Conservation (phyloP, 1,284 basidiomycete species). For the Laetiporus sulphureus region DNA sequence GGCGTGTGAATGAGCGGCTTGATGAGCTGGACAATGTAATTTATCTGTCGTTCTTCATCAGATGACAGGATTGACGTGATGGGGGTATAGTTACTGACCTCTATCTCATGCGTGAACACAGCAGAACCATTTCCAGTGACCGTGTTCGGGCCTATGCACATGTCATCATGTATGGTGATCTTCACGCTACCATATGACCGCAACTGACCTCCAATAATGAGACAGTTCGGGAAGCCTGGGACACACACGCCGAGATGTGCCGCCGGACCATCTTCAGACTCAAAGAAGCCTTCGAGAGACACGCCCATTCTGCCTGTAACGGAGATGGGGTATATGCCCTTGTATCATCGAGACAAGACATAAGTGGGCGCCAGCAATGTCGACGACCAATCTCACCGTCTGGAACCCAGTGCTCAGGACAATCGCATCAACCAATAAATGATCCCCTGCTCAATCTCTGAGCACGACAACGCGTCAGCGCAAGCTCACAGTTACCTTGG, state of each 20-base stretch:
- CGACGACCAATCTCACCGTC: slow-evolving; percentile 5
- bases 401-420: slow-evolving; percentile 29
- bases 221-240: slow-evolving; percentile 34
- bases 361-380: background rate
- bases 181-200: background rate
- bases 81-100: slow-evolving; percentile 1
- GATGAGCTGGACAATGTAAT: slow-evolving; percentile 38
- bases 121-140: slow-evolving; percentile 48
- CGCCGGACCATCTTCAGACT: slow-evolving; percentile 29
- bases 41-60: slow-evolving; percentile 38
- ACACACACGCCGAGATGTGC: slow-evolving; percentile 29
- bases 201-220: slow-evolving; percentile 15
- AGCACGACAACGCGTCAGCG: background rate
- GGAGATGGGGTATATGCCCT: slow-evolving; percentile 24
- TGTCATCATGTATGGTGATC: slow-evolving; percentile 11
- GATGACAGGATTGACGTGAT: slow-evolving; percentile 5
- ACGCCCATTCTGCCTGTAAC: slow-evolving; percentile 19
- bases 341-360: background rate
- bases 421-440: slow-evolving; percentile 26
- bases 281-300: too few species aligned
- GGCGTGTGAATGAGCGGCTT: slow-evolving; percentile 37
- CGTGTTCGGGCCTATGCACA: slow-evolving; percentile 39
- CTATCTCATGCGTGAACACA: slow-evolving; percentile 40
- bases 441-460: slow-evolving; percentile 15
- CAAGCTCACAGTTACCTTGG: slow-evolving; percentile 22